These are phyloP conservation scores for Lotmaria passim DNA, from an alignment of 208 protist species.

Conservation along the genomic window DNA sequence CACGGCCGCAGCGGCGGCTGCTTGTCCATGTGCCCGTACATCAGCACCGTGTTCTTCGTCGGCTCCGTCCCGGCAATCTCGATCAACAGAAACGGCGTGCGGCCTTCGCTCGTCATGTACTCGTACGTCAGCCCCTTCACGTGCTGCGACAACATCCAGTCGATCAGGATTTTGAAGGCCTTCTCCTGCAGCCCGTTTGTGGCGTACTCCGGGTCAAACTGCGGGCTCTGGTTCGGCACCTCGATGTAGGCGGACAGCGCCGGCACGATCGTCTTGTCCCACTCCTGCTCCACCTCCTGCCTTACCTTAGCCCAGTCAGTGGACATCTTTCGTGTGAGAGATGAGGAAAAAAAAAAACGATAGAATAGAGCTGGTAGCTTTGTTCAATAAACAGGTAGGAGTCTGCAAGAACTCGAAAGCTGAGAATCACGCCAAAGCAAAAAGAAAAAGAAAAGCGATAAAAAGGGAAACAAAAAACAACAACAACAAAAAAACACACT, in stretches of 20 bases:
- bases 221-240: slow-evolving; percentile 94
- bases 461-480: too few relatives aligned
- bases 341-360: neutral
- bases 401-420: too few relatives aligned
- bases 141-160: slow-evolving; percentile 85
- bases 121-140: slow-evolving; percentile 81
- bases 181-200: slow-evolving; percentile 91
- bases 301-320: slow-evolving; percentile 63
- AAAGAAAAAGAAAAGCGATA: too few relatives aligned
- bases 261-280: slow-evolving; percentile 86
- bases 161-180: slow-evolving; percentile 84
- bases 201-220: slow-evolving; percentile 86
- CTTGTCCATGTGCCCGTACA: slow-evolving; percentile 98
- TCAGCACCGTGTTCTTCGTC: slow-evolving; percentile 79
- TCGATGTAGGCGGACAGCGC: slow-evolving; percentile 88
- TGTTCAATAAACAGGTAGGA: too few relatives aligned
- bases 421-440: too few relatives aligned
- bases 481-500: too few relatives aligned
- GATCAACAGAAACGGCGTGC: slow-evolving; percentile 87
- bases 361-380: too few relatives aligned
- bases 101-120: slow-evolving; percentile 69
- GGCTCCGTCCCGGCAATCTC: slow-evolving; percentile 73
- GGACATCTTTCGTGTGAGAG: neutral
- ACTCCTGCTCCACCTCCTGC: slow-evolving; percentile 66
- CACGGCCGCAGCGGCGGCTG: slow-evolving; percentile 94